Percentiles rank a stretch among this genome's conserved stretches.
These are phyloP conservation scores for Aureobasidium sp. DNA, from an alignment of 2,329 filamentous ascomycete genomes.

Conservation along the genomic window DNA sequence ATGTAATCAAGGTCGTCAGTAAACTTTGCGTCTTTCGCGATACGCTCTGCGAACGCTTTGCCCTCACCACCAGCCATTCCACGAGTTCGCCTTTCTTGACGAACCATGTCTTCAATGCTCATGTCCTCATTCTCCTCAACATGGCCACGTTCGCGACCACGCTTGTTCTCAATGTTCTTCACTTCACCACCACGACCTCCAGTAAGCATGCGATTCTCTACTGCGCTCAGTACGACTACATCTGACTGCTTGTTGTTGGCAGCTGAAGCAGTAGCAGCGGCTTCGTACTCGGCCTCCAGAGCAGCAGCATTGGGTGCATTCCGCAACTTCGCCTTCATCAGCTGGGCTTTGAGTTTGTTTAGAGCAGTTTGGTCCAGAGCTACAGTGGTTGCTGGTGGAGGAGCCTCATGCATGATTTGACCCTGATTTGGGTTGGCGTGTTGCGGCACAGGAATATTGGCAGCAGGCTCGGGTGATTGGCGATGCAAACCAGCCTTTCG, in stretches of 20 bases:
- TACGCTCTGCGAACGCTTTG: constrained; percentile 77
- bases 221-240: constrained; percentile 73
- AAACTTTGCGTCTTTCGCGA: constrained; percentile 87
- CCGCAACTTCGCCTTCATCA: constrained; percentile 91
- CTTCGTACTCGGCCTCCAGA: constrained; percentile 78
- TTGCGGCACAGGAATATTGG: background rate
- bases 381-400: constrained; percentile 42
- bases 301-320: constrained; percentile 66
- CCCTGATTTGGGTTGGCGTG: constrained; percentile 42
- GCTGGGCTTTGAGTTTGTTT: constrained; percentile 83
- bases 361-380: constrained; percentile 68
- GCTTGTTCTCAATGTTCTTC: constrained; percentile 67
- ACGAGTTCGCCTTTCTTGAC: constrained; percentile 81
- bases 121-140: constrained; percentile 93
- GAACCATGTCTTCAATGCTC: constrained; percentile 93
- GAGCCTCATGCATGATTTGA: constrained; percentile 50
- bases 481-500: constrained; percentile 48
- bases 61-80: constrained; percentile 74
- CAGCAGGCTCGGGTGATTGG: constrained; percentile 23
- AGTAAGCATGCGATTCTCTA: constrained; percentile 84
- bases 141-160: constrained; percentile 74
- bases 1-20: constrained; percentile 92
- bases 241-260: constrained; percentile 51
- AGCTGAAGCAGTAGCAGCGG: constrained; percentile 57
- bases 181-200: constrained; percentile 69